Base-by-base conservation (phyloP, 345 rosid species). In the Physaria fendleri region DNA sequence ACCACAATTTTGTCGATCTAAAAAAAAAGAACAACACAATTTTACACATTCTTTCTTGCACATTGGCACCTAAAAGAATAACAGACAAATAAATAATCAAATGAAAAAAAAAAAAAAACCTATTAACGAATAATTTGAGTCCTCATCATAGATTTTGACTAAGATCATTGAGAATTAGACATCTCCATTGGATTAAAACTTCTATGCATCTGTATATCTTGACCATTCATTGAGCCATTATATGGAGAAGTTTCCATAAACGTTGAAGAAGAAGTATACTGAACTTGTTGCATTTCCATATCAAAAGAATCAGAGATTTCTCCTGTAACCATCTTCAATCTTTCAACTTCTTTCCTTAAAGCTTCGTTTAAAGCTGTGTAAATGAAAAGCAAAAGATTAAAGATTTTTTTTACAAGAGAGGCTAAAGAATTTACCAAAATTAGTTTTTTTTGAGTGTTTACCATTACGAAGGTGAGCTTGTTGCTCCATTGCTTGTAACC, bases 401-500 rank as follows among this genome's bases (percentile, higher is more conserved):
- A 44, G 13, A 40, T 39, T n/a, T n/a, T n/a, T n/a, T n/a, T n/a
- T 6, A 40, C 22, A 24, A 22, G 57, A 0, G 32, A 8, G 11
- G 13, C n/a, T n/a, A n/a, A n/a, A 30, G 35, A 30, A 32, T 4
- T 0, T 11, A 34, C 5, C 10, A 29, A 7, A 12, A 12, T 25
- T 44, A 5, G 34, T 33, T 4, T 14, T 34, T 5, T 34, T 12
- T 12, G 15, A 9, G 34, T 30, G 34, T n/a, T 14, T 38, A 87
- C 97, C 97, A 72, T 85, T 91, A 58, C 83, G 88, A 69, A 87
- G 68, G 69, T 82, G 88, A 66, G 82, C 85, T 68, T 83, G 87
- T 62, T 87, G 97, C 74, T 90, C 95, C 84, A 83, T 83, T 12
- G 85, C 77, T 48, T 87, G 94, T 69, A 90, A 66, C 11, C 84